Evolutionary conservation across 2,329 filamentous ascomycete species (phyloP).

Genomic region (Alternaria consortialis): DNA sequence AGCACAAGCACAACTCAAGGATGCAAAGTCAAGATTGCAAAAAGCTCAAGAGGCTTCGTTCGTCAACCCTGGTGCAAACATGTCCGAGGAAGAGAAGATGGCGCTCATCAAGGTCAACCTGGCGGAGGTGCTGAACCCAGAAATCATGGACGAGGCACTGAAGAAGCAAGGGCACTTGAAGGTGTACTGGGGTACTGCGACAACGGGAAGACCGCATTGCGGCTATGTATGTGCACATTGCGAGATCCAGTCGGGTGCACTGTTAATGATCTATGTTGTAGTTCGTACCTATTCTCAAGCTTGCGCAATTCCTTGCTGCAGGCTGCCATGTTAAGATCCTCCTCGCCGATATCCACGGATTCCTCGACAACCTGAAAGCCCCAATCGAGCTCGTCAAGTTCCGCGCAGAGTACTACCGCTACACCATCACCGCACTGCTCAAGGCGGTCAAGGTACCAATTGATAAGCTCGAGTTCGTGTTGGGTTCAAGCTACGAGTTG

Average conservation of each 20-base stretch:
- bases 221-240: conserved; percentile 68
- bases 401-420: conserved; percentile 84
- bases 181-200: conserved; percentile 90
- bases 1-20: conserved; percentile 40
- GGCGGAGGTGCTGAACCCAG: conserved; percentile 81
- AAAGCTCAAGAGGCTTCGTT: conserved; percentile 30
- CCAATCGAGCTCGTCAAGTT: conserved; percentile 86
- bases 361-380: conserved; percentile 85
- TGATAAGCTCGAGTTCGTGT: conserved; percentile 81
- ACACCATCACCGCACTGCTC: conserved; percentile 77
- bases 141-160: conserved; percentile 79
- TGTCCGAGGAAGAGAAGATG: conserved; percentile 69
- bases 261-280: conserved; percentile 22
- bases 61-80: conserved; percentile 36
- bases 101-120: conserved; percentile 82
- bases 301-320: conserved; percentile 85
- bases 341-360: conserved; percentile 71
- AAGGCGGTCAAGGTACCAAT: conserved; percentile 80
- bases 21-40: conserved; percentile 41
- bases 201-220: conserved; percentile 86
- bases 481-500: conserved; percentile 84
- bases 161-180: conserved; percentile 72
- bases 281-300: conserved; percentile 86
- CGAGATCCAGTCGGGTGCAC: background rate
- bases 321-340: conserved; percentile 84